Conservation (phyloP, 331 rosid species). For the Cucumis variabilis region DNA sequence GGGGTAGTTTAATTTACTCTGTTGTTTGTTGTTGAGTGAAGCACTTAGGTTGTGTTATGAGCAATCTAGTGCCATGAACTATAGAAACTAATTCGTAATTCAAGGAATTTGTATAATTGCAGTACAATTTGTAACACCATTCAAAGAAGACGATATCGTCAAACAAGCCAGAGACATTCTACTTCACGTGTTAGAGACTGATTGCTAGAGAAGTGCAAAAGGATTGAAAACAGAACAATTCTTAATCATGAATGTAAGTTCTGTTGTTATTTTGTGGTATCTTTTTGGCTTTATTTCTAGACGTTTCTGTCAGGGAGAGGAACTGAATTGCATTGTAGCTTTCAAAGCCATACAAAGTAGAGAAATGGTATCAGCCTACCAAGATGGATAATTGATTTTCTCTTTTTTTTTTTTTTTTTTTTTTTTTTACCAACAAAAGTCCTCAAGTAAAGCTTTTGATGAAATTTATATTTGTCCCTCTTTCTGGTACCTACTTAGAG, state of each 20-base stretch:
- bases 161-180: conserved; percentile 61
- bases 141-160: conserved; percentile 63
- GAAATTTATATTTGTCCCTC: not conserved
- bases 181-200: conserved; percentile 62
- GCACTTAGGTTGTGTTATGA: not conserved
- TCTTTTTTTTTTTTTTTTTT: not conserved
- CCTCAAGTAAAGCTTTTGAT: not conserved
- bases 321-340: conserved; percentile 3
- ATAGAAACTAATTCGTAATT: conserved; percentile 36
- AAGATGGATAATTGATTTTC: not conserved
- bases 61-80: not conserved
- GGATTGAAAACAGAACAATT: not conserved
- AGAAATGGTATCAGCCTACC: not conserved
- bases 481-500: not conserved
- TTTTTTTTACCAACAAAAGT: not conserved
- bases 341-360: not conserved
- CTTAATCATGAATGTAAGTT: not conserved
- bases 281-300: not conserved
- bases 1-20: not conserved
- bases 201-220: not conserved
- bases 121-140: conserved; percentile 70
- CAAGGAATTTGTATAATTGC: conserved; percentile 34
- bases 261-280: not conserved
- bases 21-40: not conserved
- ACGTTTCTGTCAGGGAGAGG: not conserved